Conservation (phyloP, 345 rosid genomes). For the Lepidium africanum region DNA sequence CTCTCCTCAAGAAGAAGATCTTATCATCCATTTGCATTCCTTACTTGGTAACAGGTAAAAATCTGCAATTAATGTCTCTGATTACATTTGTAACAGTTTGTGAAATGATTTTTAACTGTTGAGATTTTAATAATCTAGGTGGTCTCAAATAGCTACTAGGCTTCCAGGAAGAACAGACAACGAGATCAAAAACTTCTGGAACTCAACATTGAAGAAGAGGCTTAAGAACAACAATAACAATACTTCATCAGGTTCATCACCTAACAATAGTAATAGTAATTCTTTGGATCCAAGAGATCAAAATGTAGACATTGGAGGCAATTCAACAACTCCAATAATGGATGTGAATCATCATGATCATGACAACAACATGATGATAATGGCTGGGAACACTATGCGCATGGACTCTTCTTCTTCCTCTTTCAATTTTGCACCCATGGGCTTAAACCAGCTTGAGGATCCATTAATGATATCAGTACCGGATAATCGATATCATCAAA, state of each 20-base stretch:
- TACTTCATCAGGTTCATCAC: conserved; percentile 42
- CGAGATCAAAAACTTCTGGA: conserved; percentile 94
- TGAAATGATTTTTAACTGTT: not conserved
- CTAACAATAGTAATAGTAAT: conserved; percentile 46
- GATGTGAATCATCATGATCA: conserved; percentile 33
- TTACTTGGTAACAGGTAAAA: conserved; percentile 74
- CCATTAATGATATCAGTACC: conserved; percentile 29
- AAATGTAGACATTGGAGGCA: conserved; percentile 21
- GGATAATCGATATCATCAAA: conserved; percentile 34
- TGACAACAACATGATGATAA: conserved; percentile 27
- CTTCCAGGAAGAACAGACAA: conserved; percentile 92
- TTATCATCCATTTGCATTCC: conserved; percentile 66
- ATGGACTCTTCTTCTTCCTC: conserved; percentile 52
- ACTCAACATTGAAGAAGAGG: conserved; percentile 76
- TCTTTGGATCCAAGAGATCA: conserved; percentile 45
- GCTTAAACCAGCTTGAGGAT: conserved; percentile 39
- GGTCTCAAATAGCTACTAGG: conserved; percentile 93
- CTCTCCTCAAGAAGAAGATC: conserved; percentile 68
- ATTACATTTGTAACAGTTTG: not conserved
- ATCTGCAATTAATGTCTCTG: not conserved
- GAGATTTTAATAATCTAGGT: conserved; percentile 32
- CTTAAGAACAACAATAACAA: conserved; percentile 33
- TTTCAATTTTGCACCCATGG: conserved; percentile 30
- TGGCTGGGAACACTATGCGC: conserved; percentile 31
- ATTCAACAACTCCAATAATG: conserved; percentile 34